Conservation (phyloP, 2,329 filamentous ascomycete species). For the Hymenoscyphus repandus region DNA sequence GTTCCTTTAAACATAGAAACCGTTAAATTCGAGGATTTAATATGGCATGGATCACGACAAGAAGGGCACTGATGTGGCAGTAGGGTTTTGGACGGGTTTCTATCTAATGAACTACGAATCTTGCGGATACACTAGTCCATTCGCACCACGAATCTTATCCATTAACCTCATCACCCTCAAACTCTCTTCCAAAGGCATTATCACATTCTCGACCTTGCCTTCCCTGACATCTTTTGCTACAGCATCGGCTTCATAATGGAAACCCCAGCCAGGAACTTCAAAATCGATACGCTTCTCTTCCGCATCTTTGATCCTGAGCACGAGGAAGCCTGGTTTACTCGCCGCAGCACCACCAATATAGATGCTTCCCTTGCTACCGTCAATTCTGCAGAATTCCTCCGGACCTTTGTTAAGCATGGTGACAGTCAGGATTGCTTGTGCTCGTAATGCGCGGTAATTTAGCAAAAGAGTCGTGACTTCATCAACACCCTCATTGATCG, state of each 20-base stretch:
- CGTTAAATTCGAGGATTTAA: no score
- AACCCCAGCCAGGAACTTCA: conserved; percentile 50
- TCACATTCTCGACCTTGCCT: conserved; percentile 53
- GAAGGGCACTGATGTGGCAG: no score
- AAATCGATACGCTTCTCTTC: conserved; percentile 23
- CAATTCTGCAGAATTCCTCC: conserved; percentile 3
- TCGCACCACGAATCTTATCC: conserved; percentile 59
- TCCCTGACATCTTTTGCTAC: conserved; percentile 53
- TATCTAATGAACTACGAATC: no score
- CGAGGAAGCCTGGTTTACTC: not conserved
- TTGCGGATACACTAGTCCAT: conserved; percentile 50
- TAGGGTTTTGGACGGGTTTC: no score
- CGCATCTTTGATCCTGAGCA: conserved; percentile 28
- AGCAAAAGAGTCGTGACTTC: conserved; percentile 55
- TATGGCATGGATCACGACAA: no score
- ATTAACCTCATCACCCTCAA: conserved; percentile 62
- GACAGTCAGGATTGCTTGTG: not conserved
- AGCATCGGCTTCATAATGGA: conserved; percentile 65
- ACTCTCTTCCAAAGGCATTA: conserved; percentile 52
- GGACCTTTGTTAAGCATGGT: not conserved
- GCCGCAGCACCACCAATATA: conserved; percentile 51
- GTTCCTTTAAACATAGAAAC: no score
- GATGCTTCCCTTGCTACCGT: conserved; percentile 48
- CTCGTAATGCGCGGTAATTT: conserved; percentile 46
- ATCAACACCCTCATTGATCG: conserved; percentile 52